Conservation (phyloP, 2,329 filamentous ascomycete genomes). For the Shiraia bambusicola region DNA sequence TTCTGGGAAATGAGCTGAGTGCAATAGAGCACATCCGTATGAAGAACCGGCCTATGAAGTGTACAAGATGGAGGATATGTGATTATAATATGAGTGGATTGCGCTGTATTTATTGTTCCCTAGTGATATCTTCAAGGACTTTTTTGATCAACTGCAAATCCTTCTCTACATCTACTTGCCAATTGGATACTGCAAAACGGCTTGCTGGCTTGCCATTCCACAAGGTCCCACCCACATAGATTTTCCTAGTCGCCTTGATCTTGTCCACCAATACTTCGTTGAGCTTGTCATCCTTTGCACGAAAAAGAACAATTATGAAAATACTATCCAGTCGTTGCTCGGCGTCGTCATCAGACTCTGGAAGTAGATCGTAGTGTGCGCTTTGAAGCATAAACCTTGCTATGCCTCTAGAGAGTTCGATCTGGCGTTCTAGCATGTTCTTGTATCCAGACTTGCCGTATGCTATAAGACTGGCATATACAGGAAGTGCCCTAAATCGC, state of each 20-base stretch:
- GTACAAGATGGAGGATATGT: conserved; percentile 50
- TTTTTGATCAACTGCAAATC: conserved; percentile 67
- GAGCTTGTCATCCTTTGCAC: conserved; percentile 63
- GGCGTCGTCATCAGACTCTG: conserved; percentile 45
- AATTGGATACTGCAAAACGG: conserved; percentile 84
- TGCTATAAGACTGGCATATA: conserved; percentile 76
- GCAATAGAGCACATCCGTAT: conserved; percentile 47
- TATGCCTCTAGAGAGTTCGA: conserved; percentile 68
- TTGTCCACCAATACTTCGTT: conserved; percentile 68
- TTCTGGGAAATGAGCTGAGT: conserved; percentile 1
- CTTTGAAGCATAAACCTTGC: conserved; percentile 64
- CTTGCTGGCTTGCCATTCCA: conserved; percentile 76
- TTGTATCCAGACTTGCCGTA: conserved; percentile 71
- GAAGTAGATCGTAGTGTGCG: conserved; percentile 67
- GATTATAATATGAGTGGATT: too few species aligned
- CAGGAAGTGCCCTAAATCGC: conserved; percentile 85
- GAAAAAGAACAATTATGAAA: conserved; percentile 75
- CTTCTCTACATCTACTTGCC: conserved; percentile 69
- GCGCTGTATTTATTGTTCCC: not conserved
- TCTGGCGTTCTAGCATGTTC: conserved; percentile 71
- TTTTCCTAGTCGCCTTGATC: conserved; percentile 72
- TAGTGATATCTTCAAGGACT: conserved; percentile 56
- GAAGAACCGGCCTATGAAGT: conserved; percentile 51
- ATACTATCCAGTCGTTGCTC: conserved; percentile 53
- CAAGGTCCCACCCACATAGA: conserved; percentile 80